A percentile compares a stretch with the other conserved stretches of the same genome.
phyloP scores from a whole-genome alignment of 305 asterid species.

The Euphrasia arctica region DNA sequence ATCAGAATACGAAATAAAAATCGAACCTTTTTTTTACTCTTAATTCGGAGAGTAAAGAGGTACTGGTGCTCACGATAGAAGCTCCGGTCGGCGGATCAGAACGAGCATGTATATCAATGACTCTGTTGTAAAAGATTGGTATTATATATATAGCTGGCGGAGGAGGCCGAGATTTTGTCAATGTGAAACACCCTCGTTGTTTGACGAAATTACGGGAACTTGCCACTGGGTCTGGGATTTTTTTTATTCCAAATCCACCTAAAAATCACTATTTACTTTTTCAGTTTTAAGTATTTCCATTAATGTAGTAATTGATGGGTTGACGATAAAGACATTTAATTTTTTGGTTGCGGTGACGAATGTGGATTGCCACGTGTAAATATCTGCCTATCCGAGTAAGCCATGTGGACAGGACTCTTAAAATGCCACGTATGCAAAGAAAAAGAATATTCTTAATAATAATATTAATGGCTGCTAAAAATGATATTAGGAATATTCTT shows the following conservation, averaged over 20 bases:
- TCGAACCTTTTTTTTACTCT: neutral
- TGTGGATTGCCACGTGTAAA: slow-evolving; percentile 29
- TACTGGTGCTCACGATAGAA: slow-evolving; percentile 22
- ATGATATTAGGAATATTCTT: neutral
- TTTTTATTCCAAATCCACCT: slow-evolving; percentile 14
- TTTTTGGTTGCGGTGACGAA: slow-evolving; percentile 32
- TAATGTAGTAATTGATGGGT: slow-evolving; percentile 2
- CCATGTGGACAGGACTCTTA: slow-evolving; percentile 20
- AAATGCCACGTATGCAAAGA: slow-evolving; percentile 15
- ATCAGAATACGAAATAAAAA: slow-evolving; percentile 10
- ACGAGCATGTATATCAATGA: slow-evolving; percentile 24
- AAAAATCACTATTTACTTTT: slow-evolving; percentile 15
- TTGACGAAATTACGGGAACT: slow-evolving; percentile 32
- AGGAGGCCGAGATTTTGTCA: neutral
- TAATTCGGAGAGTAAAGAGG: slow-evolving; percentile 25
- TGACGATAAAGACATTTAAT: slow-evolving; percentile 18
- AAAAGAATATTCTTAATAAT: too few relatives aligned
- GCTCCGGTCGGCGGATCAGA: slow-evolving; percentile 41
- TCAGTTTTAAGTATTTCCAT: neutral
- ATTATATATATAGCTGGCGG: slow-evolving; percentile 27
- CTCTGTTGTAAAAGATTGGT: slow-evolving; percentile 15
- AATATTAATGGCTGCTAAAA: neutral
- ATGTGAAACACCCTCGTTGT: slow-evolving; percentile 28
- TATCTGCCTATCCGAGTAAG: neutral
- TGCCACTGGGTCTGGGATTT: slow-evolving; percentile 28